Evolutionary conservation across 2,329 filamentous ascomycete genomes (phyloP), one percentile per base, ranked within the genome.

Genomic region (Penicillium italicum): DNA sequence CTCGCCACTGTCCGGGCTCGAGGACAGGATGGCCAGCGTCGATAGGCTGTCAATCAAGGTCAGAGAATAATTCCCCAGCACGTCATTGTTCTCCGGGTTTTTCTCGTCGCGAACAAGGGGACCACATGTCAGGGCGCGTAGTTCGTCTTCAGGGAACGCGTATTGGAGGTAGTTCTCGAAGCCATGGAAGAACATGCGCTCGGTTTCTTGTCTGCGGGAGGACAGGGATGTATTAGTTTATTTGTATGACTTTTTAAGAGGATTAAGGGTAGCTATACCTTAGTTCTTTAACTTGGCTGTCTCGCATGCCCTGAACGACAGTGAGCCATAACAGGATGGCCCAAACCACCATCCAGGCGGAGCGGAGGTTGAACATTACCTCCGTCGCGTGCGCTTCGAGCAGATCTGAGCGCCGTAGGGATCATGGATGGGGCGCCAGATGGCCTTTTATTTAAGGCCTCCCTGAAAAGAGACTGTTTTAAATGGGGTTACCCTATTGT

Each of bases 11-110:
- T 77, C 72, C 30, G 76, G 75, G 55, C 79, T 77, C 5, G 83
- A 95, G 8, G 93, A 91, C 38, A 99, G 79, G 59, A 99, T 95
- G 7, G 92, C 94, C 55, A 99, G 84, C 0, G 93, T 96, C 14
- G 92, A 97, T 20, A 99, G 80, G 68, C 91, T 97, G 76, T 99
- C 94, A 69, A 99, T 92, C 45, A 97, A 80, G 1, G 94, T 97
- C 60, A 99, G 79, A 53, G 92, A 97, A 76, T 97, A 99, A 76
- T 99, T 97, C 5, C 94, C 94, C 41, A 99, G 82, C 14, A 95
- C 92, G 73, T 99, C 94, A 76, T 97, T 97, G 59, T 97, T 80
- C 66, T 91, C 92, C 1, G 90, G 88, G 69, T 96, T 89, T 45
- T 85, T 79, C 66, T 84, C 83, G 76, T 97, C 92, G 74, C 94